Conservation (phyloP, 495 filamentous ascomycete species). For the Penicillium atrosanguineum region DNA sequence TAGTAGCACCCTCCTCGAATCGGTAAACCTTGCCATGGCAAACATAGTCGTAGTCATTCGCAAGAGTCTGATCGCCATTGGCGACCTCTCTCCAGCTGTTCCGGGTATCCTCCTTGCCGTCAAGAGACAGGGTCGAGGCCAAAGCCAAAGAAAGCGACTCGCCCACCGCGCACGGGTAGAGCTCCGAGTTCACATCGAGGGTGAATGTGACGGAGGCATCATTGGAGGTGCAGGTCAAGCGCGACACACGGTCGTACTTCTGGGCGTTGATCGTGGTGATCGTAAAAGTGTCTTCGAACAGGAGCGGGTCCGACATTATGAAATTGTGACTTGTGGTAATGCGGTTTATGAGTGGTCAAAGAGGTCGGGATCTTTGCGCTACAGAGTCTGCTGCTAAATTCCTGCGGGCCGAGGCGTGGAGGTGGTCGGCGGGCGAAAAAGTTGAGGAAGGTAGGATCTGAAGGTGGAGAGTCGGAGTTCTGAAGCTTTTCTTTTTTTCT, state of each 20-base stretch:
- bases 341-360: background rate
- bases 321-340: conserved; percentile 22
- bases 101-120: conserved; percentile 67
- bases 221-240: conserved; percentile 67
- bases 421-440: conserved; percentile 2
- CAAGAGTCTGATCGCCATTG: conserved; percentile 72
- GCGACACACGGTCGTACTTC: conserved; percentile 94
- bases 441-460: conserved; percentile 12
- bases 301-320: conserved; percentile 70
- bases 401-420: background rate
- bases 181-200: conserved; percentile 91
- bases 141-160: conserved; percentile 77
- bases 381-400: background rate
- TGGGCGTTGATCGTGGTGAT: conserved; percentile 71
- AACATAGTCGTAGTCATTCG: conserved; percentile 95
- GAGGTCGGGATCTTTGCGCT: background rate
- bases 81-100: conserved; percentile 76
- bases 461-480: conserved; percentile 21
- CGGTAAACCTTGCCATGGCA: conserved; percentile 97
- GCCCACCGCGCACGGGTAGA: conserved; percentile 72
- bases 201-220: conserved; percentile 71
- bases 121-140: conserved; percentile 78
- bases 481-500: conserved; percentile 35
- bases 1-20: conserved; percentile 81
- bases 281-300: conserved; percentile 90